Evolutionary conservation across 176 grass and related monocot genomes (phyloP).

Genomic region (Oryza longistaminata): DNA sequence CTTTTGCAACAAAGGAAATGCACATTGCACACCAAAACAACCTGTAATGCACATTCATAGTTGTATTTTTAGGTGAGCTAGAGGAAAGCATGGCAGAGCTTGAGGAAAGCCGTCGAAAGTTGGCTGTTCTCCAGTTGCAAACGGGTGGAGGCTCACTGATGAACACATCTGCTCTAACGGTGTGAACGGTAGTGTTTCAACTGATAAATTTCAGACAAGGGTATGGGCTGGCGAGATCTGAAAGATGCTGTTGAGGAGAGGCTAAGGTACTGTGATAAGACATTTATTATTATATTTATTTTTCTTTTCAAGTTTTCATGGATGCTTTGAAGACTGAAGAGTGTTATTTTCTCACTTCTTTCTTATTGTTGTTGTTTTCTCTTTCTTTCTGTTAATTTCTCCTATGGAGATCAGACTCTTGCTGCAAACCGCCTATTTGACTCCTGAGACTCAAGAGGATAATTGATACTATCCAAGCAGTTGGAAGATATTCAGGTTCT

Average conservation of each 20-base stretch:
- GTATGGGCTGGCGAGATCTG: slow-evolving; percentile 75
- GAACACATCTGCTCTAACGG: slow-evolving; percentile 52
- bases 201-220: slow-evolving; percentile 69
- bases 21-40: slow-evolving; percentile 4
- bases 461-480: slow-evolving; percentile 84
- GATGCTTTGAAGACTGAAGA: slow-evolving; percentile 25
- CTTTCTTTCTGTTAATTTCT: slow-evolving; percentile 38
- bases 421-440: slow-evolving; percentile 78
- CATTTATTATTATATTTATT: background rate
- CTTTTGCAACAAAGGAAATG: too few species aligned
- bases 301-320: background rate
- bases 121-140: slow-evolving; percentile 89
- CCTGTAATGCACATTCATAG: slow-evolving; percentile 17
- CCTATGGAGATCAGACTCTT: slow-evolving; percentile 60
- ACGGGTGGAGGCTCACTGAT: slow-evolving; percentile 66
- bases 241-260: slow-evolving; percentile 82
- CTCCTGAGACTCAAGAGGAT: slow-evolving; percentile 95
- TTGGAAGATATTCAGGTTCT: slow-evolving; percentile 93
- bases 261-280: slow-evolving; percentile 69
- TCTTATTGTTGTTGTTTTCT: slow-evolving; percentile 14
- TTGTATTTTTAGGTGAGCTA: slow-evolving; percentile 64
- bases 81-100: slow-evolving; percentile 94
- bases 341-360: slow-evolving; percentile 24
- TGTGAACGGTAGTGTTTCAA: slow-evolving; percentile 66
- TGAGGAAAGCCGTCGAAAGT: slow-evolving; percentile 90